Conservation (phyloP, 2,329 filamentous ascomycete genomes). For the Claviceps sp. region DNA sequence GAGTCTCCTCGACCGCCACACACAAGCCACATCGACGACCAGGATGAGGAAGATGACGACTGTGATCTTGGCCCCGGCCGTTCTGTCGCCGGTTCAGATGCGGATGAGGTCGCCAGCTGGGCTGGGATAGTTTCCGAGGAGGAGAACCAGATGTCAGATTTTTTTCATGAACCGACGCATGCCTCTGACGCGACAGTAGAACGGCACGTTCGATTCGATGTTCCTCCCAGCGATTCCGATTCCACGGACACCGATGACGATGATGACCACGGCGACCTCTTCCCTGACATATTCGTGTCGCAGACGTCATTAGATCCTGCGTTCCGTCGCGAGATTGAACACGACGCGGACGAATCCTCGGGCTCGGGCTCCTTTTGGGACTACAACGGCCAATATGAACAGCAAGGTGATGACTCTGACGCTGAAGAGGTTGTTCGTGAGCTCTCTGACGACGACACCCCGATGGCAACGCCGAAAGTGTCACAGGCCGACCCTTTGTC, state of each 20-base stretch:
- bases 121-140: constrained; percentile 38
- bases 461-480: constrained; percentile 27
- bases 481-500: constrained; percentile 15
- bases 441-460: constrained; percentile 27
- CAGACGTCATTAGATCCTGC: constrained; percentile 59
- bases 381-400: constrained; percentile 34
- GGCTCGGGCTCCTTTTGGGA: constrained; percentile 52
- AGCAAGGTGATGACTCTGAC: constrained; percentile 23
- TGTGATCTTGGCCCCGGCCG: constrained; percentile 25
- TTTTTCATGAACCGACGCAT: constrained; percentile 26
- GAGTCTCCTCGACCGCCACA: constrained; percentile 37
- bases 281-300: constrained; percentile 66
- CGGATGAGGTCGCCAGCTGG: constrained; percentile 38
- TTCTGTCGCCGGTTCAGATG: constrained; percentile 23
- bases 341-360: constrained; percentile 46
- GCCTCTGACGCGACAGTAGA: constrained; percentile 27
- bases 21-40: constrained; percentile 7
- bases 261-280: constrained; percentile 50
- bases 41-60: constrained; percentile 16
- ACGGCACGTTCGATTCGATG: constrained; percentile 63
- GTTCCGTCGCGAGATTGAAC: constrained; percentile 61
- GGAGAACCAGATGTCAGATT: constrained; percentile 30
- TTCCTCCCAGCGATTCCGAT: constrained; percentile 53
- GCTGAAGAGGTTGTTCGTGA: constrained; percentile 26
- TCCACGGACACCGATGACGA: constrained; percentile 51